Conservation (phyloP, 306 rosid species). For the Trifolium pratense region DNA sequence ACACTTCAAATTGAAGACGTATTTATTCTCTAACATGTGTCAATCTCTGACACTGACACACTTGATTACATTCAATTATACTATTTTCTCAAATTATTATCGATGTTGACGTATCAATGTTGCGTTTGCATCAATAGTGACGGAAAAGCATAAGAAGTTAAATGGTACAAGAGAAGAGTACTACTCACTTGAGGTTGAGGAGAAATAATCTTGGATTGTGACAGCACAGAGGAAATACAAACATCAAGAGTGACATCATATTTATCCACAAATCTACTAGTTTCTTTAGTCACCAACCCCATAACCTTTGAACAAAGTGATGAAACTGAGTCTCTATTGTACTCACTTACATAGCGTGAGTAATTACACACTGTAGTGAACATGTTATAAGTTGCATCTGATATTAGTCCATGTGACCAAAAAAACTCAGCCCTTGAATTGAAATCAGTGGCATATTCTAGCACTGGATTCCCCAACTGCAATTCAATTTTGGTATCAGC, state of each 20-base stretch:
- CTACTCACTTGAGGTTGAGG: slow-evolving; percentile 60
- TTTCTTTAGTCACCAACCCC: slow-evolving; percentile 70
- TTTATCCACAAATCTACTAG: slow-evolving; percentile 78
- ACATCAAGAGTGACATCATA: slow-evolving; percentile 83
- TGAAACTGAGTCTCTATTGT: slow-evolving; percentile 53
- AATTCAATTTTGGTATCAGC: background rate
- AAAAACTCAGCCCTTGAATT: slow-evolving; percentile 61
- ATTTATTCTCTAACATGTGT: background rate
- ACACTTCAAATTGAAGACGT: background rate
- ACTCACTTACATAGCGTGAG: slow-evolving; percentile 56
- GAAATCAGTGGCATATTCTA: slow-evolving; percentile 57
- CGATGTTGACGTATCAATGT: background rate
- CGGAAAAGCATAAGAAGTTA: background rate
- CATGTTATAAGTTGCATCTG: slow-evolving; percentile 57
- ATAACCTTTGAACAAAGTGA: slow-evolving; percentile 62
- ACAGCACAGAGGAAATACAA: slow-evolving; percentile 70
- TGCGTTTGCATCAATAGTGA: background rate
- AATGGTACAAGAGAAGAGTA: background rate
- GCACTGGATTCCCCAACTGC: slow-evolving; percentile 61
- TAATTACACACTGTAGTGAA: slow-evolving; percentile 55
- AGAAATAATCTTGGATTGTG: slow-evolving; percentile 62
- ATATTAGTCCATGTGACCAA: slow-evolving; percentile 65
- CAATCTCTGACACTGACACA: background rate
- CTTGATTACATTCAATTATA: background rate
- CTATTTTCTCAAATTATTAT: background rate